phyloP scores from a whole-genome alignment of 306 rosid genomes.

The apple (Malus domestica) region ASM211411v1 NC_041801.1:26619001-26619500 shows the following conservation, averaged over 20 bases:
- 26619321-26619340: not conserved
- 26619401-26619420: constrained; percentile 70
- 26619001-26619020: constrained; percentile 63
- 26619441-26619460: constrained; percentile 88
- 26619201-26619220: not conserved
- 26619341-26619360: not conserved
- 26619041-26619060: constrained; percentile 38
- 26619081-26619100: constrained; percentile 12
- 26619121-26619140: not conserved
- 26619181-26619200: not conserved
- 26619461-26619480: constrained; percentile 90
- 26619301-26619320: not conserved
- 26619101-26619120: not conserved
- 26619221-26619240: not conserved
- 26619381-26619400: not conserved
- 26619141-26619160: not conserved
- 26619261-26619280: not conserved
- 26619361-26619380: not conserved
- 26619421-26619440: constrained; percentile 98
- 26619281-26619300: not conserved
- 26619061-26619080: constrained; percentile 18
- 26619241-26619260: not conserved
- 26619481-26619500: constrained; percentile 96
- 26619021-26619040: constrained; percentile 82
- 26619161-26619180: not conserved